phyloP scores from a whole-genome alignment of 495 filamentous ascomycete genomes.

The Amorphotheca resinae region DNA sequence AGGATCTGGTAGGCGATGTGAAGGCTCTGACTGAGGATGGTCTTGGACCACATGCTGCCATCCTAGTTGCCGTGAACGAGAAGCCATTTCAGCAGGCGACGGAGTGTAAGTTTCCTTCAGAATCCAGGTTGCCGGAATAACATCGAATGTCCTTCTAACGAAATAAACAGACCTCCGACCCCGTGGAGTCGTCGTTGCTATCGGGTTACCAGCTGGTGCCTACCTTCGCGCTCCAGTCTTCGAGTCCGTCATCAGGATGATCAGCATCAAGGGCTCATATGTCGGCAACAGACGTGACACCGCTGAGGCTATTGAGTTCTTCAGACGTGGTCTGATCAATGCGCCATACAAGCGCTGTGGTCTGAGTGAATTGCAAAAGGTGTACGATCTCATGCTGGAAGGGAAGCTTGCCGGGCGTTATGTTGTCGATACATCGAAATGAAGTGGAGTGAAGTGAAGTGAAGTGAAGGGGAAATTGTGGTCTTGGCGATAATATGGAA shows the following conservation, averaged over 20 bases:
- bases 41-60: constrained; percentile 75
- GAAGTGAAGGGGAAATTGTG: not conserved
- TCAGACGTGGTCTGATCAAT: constrained; percentile 66
- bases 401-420: constrained; percentile 79
- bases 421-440: constrained; percentile 58
- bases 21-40: constrained; percentile 65
- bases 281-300: constrained; percentile 83
- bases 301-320: constrained; percentile 82
- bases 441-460: too few species aligned
- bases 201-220: constrained; percentile 72
- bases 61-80: constrained; percentile 74
- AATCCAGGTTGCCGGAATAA: not conserved
- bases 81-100: constrained; percentile 90
- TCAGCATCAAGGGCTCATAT: constrained; percentile 85
- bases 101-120: constrained; percentile 26
- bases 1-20: constrained; percentile 72
- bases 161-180: constrained; percentile 40
- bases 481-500: too few species aligned
- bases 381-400: constrained; percentile 63
- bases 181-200: constrained; percentile 66
- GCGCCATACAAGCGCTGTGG: constrained; percentile 76
- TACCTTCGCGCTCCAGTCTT: constrained; percentile 75
- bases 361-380: constrained; percentile 60
- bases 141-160: too few species aligned
- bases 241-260: constrained; percentile 74